Evolutionary conservation across 768 basidiomycete species (phyloP), one percentile per base, ranked within the genome.

Genomic region (Lepiota venenata): DNA sequence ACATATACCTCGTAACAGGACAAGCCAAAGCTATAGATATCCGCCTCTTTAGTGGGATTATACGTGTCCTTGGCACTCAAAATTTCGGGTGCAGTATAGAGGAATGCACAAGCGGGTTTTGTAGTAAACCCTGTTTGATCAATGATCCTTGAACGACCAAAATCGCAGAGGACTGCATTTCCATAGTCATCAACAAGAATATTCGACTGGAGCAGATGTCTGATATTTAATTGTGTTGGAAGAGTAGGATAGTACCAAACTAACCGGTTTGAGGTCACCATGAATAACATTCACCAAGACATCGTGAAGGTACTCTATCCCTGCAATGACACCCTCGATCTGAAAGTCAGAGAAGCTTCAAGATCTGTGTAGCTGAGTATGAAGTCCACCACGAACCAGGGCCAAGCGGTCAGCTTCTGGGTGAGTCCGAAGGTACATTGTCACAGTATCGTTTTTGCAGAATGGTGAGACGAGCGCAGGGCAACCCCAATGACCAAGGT

Each of bases 71-170:
- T 35, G 37, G 20, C 10, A 7, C 18, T 16, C 0, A 60, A 15
- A 12, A 64, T 47, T 44, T 64, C 63, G 2, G 61, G 61, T 2
- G 63, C 61, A 22, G 58, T 56, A 51, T 60, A 64, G 1, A 56
- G 51, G n/a, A 12, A 5, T 5, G 58, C 20, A 12, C 59, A 50
- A 20, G 57, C 38, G 8, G 60, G 48, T 3, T 20, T 2, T 18
- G 61, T 62, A 2, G 61, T 61, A 36, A 59, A 64, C 4, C 59
- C 61, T 9, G 41, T 12, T 4, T 40, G 35, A 1, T 51, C 50
- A 16, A 58, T 27, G 29, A 61, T 32, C 47, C 37, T 56, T 14
- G 61, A 64, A 4, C 61, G 56, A 14, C 49, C 49, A 27, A 50
- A 50, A 15, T 41, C 49, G 18, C 46, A 47, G 1, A 47, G n/a